These are phyloP conservation scores for Emericellopsis terricola DNA, from an alignment of 495 filamentous ascomycete species.

Conservation along the genomic window DNA sequence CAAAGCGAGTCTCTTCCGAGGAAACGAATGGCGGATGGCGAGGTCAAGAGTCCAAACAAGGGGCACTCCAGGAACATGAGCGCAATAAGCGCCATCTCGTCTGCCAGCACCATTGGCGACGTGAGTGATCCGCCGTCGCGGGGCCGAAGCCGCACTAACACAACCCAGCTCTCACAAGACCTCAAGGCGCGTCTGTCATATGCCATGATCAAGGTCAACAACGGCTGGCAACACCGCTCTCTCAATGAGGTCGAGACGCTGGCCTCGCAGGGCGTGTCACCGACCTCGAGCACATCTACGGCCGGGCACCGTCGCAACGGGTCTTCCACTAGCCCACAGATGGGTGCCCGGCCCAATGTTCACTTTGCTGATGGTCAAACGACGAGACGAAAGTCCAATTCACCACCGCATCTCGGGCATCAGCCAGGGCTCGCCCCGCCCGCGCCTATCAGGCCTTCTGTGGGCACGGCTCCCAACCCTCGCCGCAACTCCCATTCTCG, in stretches of 20 bases:
- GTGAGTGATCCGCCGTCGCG: slow-evolving; percentile 27
- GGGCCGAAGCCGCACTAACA: neutral
- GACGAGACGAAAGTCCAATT: slow-evolving; percentile 3
- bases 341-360: slow-evolving; percentile 9
- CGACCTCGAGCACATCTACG: slow-evolving; percentile 34
- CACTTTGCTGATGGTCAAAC: slow-evolving; percentile 12
- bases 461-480: slow-evolving; percentile 8
- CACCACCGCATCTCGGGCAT: slow-evolving; percentile 10
- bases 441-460: slow-evolving; percentile 35
- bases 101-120: slow-evolving; percentile 52
- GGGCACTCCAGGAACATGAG: slow-evolving; percentile 53
- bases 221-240: slow-evolving; percentile 58
- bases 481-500: slow-evolving; percentile 14
- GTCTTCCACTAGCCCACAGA: slow-evolving; percentile 26
- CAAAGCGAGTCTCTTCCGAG: slow-evolving; percentile 10
- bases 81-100: slow-evolving; percentile 34
- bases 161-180: slow-evolving; percentile 48
- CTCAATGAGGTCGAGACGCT: slow-evolving; percentile 53
- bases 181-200: slow-evolving; percentile 69
- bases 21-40: slow-evolving; percentile 49
- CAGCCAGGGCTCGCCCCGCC: slow-evolving; percentile 35
- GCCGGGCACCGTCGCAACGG: slow-evolving; percentile 26
- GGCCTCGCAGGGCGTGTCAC: slow-evolving; percentile 39
- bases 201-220: slow-evolving; percentile 77
- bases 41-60: slow-evolving; percentile 26